Base-by-base conservation (phyloP, 768 basidiomycete genomes). In the Termitomyces bulborhizus region DNA sequence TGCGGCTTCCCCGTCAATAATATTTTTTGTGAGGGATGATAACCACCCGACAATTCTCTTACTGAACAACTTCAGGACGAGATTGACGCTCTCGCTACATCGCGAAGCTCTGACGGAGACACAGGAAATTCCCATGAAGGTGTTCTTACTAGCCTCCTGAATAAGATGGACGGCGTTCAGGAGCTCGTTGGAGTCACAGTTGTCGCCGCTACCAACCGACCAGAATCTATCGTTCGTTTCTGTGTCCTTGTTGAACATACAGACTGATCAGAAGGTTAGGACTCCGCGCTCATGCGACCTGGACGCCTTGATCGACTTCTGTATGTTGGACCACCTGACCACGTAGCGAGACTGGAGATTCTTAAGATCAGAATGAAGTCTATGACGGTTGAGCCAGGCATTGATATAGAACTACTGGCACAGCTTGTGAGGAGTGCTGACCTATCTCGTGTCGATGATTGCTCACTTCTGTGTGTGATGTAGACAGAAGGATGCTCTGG, bases 121-220 rank as follows among this genome's bases (percentile, higher is more conserved):
- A 68, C 73, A 5, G 70, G 74, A 1, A 78, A 80, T 0, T 77
- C 84, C 0, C 88, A 93, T 62, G 88, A 92, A 61, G 94, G 97
- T 7, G 93, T 98, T 12, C 77, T 99, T 7, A 95, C 95, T 1
- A 96, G 86, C 57, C 76, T 99, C 12, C 68, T 99, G 54, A 98
- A 96, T 65, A 97, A 99, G 67, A 98, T 98, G 93, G 97, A 98
- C 65, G 97, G 97, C 18, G 90, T 98, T 0, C 92, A 98, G 69
- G 93, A 96, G 70, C 76, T 98, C 18, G 76, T 88, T 16, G 94
- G 95, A 0, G 97, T 99, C n/a, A 95, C 92, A 0, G 83, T 98
- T 34, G 82, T 99, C 9, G 97, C 93, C 1, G 97, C 97, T 0
- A 99, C 97, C 12, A 98, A 99, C 67, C 73, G 95, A 54, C 97